A percentile compares a stretch with the other conserved stretches of the same genome.
phyloP scores from a whole-genome alignment of 345 rosid genomes.

The Gossypium herbaceum region DNA sequence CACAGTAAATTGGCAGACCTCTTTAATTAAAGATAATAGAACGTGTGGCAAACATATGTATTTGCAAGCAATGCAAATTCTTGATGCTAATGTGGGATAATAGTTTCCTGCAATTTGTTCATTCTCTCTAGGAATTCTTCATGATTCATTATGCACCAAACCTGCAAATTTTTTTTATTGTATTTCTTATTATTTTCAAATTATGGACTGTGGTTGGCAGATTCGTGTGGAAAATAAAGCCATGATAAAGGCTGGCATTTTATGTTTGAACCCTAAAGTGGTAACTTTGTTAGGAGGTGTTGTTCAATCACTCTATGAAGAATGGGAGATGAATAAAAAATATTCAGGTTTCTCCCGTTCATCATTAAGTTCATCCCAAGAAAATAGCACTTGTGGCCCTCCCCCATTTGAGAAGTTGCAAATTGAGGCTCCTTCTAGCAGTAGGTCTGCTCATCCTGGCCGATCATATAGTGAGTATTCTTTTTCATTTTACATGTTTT shows the following conservation, averaged over 20 bases:
- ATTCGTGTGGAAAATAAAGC: slow-evolving; percentile 75
- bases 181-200: not conserved
- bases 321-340: slow-evolving; percentile 85
- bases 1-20: not conserved
- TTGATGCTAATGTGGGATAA: not conserved
- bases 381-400: slow-evolving; percentile 49
- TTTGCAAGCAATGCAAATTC: not conserved
- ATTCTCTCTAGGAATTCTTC: not conserved
- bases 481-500: not conserved
- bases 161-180: not conserved
- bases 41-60: no score
- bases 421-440: slow-evolving; percentile 35
- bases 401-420: slow-evolving; percentile 92
- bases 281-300: slow-evolving; percentile 71
- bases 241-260: slow-evolving; percentile 51
- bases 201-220: slow-evolving; percentile 35
- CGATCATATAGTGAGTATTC: slow-evolving; percentile 28
- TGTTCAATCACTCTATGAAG: slow-evolving; percentile 75
- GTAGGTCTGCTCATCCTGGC: slow-evolving; percentile 27
- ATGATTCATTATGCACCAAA: not conserved
- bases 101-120: not conserved
- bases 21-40: not conserved
- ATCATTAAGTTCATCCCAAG: slow-evolving; percentile 42
- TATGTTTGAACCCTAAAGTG: slow-evolving; percentile 63
- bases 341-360: slow-evolving; percentile 59